Percentiles rank a stretch among this genome's conserved stretches.
phyloP scores from a whole-genome alignment of 129 eudicot genomes.

The Centaurea solstitialis region DNA sequence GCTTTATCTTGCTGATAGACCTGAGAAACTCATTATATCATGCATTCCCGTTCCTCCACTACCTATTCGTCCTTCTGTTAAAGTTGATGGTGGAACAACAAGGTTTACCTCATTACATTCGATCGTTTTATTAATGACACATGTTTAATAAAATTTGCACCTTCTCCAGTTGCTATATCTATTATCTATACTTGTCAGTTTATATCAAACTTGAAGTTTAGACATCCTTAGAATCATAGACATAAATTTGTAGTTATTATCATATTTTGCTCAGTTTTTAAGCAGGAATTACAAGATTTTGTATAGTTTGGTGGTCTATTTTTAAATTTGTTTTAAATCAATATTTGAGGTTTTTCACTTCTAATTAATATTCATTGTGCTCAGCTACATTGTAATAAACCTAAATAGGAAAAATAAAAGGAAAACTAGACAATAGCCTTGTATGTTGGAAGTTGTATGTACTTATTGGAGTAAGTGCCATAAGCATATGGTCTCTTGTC shows the following conservation, averaged over 20 bases:
- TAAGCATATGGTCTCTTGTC: too few species aligned
- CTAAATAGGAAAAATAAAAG: too few species aligned
- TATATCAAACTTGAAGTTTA: neutral
- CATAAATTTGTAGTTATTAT: neutral
- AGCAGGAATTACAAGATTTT: neutral
- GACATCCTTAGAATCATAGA: neutral
- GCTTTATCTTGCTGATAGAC: slow-evolving; percentile 88
- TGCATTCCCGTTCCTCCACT: slow-evolving; percentile 81
- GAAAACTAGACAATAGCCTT: too few species aligned
- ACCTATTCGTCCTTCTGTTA: slow-evolving; percentile 93
- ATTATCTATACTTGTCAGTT: neutral
- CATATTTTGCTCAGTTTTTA: neutral
- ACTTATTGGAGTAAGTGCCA: too few species aligned
- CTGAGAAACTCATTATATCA: slow-evolving; percentile 80
- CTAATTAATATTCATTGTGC: too few species aligned
- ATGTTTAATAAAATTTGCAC: too few species aligned
- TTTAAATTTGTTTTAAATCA: too few species aligned
- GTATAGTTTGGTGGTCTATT: too few species aligned
- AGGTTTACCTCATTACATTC: slow-evolving; percentile 42
- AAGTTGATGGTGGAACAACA: slow-evolving; percentile 83
- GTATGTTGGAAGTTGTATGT: too few species aligned
- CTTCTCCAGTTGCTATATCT: too few species aligned
- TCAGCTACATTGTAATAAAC: too few species aligned
- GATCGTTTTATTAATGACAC: neutral
- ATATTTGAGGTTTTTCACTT: too few species aligned